Evolutionary conservation across 306 rosid species (phyloP), one percentile per base, ranked within the genome.

Genomic region (Quercus engelmannii): DNA sequence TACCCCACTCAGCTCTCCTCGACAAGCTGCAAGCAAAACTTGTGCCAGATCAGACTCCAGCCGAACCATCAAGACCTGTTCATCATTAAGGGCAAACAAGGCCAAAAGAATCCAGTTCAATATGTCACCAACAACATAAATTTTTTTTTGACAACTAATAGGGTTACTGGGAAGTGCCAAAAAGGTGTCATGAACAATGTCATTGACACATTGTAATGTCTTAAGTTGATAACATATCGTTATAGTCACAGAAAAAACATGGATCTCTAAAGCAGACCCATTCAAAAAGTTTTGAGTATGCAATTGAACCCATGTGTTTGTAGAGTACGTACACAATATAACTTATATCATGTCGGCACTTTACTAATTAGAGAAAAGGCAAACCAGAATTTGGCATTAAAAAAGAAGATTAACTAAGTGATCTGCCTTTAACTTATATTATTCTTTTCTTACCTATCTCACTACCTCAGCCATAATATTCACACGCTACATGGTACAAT

Each of bases 1-100:
- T 57, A 93, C 92, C 74, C 87, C 94, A 63, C 82, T 88, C 76
- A 95, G 85, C 86, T 90, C 88, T 76, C 99, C 99, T 83, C 89
- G 85, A 82, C 99, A 95, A 25, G 99, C 97, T 51, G 98, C 97
- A 46, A 93, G 96, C 78, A 95, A 90, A 83, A 93, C 89, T 90
- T 87, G 95, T 26, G 80, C 98, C 74, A 95, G 86, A 83, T 95
- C 99, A 52, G 97, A 93, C 77, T 95, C 96, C 85, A 95, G 85
- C 26, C 98, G 90, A 21, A 93, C 90, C 98, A 95, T 95, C 87
- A 95, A 83, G 64, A 91, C 99, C 97, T 94, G 87, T 73, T 76
- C 19, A 81, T 55, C 69, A 86, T 82, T 38, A 14, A 18, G 3
- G 72, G 25, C 72, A 67, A 1, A 65, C 10, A 31, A 31, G 46